Conservation (phyloP, 1,284 basidiomycete species). For the Polyporus tsugae region DNA sequence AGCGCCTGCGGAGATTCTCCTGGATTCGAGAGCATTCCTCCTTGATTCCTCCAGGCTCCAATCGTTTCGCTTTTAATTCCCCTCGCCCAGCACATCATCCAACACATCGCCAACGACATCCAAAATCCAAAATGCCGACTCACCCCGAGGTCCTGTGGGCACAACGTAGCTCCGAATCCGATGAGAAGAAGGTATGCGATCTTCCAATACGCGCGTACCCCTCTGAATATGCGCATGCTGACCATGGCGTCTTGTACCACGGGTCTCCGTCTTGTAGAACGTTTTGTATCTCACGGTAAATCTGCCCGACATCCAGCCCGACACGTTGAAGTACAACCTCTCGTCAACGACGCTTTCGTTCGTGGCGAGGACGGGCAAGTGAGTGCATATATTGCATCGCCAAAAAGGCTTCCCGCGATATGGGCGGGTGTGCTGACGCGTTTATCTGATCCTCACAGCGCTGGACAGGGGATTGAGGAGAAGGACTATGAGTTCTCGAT, state of each 20-base stretch:
- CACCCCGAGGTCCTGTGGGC: conserved; percentile 94
- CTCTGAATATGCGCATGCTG: conserved; percentile 35
- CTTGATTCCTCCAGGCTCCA: neutral
- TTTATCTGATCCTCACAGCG: conserved; percentile 43
- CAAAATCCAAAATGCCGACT: conserved; percentile 47
- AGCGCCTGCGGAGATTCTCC: conserved; percentile 30
- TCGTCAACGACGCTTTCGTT: conserved; percentile 72
- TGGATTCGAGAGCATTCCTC: conserved; percentile 32
- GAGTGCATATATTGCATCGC: conserved; percentile 40
- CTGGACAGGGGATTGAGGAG: conserved; percentile 59
- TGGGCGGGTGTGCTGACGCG: conserved; percentile 23
- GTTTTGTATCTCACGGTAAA: conserved; percentile 86
- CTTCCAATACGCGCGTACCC: conserved; percentile 10
- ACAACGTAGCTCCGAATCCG: conserved; percentile 79
- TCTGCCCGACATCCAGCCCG: conserved; percentile 79
- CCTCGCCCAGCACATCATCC: conserved; percentile 24
- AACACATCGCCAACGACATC: conserved; percentile 22
- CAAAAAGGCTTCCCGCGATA: conserved; percentile 1
- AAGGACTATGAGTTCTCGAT: conserved; percentile 79
- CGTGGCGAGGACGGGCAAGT: conserved; percentile 78
- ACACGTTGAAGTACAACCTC: conserved; percentile 69
- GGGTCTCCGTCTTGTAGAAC: conserved; percentile 61
- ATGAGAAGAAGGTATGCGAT: conserved; percentile 70
- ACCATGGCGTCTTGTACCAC: conserved; percentile 32
- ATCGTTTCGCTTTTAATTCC: conserved; percentile 26